Evolutionary conservation across 2,329 filamentous ascomycete genomes (phyloP).

Genomic region (Zymoseptoria tritici): DNA sequence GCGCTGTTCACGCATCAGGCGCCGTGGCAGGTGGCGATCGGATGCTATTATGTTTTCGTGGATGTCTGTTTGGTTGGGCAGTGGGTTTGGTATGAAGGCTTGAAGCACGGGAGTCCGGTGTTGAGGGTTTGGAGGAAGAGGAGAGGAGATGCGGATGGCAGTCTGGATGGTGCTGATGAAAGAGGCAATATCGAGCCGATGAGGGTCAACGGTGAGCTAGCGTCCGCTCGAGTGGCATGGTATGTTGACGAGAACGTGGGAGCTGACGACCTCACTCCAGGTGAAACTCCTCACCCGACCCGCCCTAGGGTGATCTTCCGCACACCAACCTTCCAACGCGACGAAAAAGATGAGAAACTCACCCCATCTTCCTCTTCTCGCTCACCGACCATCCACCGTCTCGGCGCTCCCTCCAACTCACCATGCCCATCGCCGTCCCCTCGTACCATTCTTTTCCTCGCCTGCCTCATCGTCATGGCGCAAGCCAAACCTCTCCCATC

Average conservation of each 20-base stretch:
- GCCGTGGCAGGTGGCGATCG: conserved; percentile 58
- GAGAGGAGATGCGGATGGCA: conserved; percentile 6
- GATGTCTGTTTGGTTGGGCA: conserved; percentile 56
- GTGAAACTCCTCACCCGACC: conserved; percentile 11
- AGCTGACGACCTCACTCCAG: conserved; percentile 9
- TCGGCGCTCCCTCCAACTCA: conserved; percentile 26
- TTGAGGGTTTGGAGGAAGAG: conserved; percentile 28
- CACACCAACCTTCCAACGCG: conserved; percentile 23
- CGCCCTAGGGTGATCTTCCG: conserved; percentile 27
- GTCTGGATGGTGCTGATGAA: conserved; percentile 10
- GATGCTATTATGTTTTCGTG: conserved; percentile 59
- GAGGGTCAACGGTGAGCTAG: conserved; percentile 24
- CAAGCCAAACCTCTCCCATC: conserved; percentile 30
- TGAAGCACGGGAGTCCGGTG: conserved; percentile 44
- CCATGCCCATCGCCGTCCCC: conserved; percentile 40
- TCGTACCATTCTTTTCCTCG: conserved; percentile 40
- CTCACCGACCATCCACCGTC: conserved; percentile 23
- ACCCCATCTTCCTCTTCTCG: conserved; percentile 12
- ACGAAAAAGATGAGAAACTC: conserved; percentile 21
- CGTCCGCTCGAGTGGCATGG: conserved; percentile 11
- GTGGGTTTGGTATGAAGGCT: conserved; percentile 58
- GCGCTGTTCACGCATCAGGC: conserved; percentile 58
- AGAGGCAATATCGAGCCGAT: conserved; percentile 22
- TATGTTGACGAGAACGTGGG: conserved; percentile 7
- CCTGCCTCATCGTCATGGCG: conserved; percentile 38